Conservation (phyloP, 345 rosid species). For the Theobroma cacao region DNA sequence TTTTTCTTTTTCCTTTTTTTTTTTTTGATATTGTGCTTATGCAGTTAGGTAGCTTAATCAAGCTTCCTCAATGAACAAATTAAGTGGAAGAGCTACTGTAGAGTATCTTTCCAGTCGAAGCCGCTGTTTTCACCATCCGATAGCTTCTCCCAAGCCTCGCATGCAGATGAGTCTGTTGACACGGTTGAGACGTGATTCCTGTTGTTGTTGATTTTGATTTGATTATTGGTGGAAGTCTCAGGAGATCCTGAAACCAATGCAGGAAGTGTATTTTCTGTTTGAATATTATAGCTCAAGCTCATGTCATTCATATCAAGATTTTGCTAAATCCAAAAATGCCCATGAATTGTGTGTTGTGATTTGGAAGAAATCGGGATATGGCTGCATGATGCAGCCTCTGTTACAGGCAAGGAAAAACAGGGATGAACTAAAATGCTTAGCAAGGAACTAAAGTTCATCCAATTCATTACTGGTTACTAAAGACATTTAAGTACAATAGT, state of each 20-base stretch:
- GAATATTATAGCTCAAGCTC: conserved; percentile 9
- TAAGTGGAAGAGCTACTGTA: conserved; percentile 34
- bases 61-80: background rate
- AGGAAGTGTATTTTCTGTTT: conserved; percentile 42
- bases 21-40: too few relatives aligned
- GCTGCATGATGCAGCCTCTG: too few relatives aligned
- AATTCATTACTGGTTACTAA: too few relatives aligned
- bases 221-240: conserved; percentile 19
- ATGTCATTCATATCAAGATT: background rate
- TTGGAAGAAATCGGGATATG: too few relatives aligned
- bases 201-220: conserved; percentile 18
- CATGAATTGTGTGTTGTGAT: too few relatives aligned
- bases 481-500: too few relatives aligned
- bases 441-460: too few relatives aligned
- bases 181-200: background rate
- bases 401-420: too few relatives aligned
- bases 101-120: conserved; percentile 65
- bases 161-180: conserved; percentile 16
- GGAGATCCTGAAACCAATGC: conserved; percentile 38
- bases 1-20: too few relatives aligned
- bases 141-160: conserved; percentile 60
- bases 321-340: conserved; percentile 12
- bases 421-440: too few relatives aligned
- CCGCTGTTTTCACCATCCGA: conserved; percentile 51
- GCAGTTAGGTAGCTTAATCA: too few relatives aligned